Evolutionary conservation across 345 rosid genomes (phyloP), one percentile per base, ranked within the genome.

Genomic region (Laguncularia racemosa): DNA sequence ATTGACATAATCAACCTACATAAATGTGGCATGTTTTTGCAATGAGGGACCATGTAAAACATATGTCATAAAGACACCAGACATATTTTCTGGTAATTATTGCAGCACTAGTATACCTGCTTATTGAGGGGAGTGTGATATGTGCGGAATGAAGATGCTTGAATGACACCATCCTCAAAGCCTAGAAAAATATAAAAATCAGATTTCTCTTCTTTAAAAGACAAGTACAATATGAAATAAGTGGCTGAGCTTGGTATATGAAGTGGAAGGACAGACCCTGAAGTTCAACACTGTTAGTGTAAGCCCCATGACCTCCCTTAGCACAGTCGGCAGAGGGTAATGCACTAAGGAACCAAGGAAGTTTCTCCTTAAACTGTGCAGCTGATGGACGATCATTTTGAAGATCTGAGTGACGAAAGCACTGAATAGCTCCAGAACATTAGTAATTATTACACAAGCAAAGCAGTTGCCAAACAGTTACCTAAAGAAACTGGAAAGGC

Each of bases 231-330:
- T 6, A 2, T 48, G 23, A 48, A 13, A 58, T 16, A 2, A 47
- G 15, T 46, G 53, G 13, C 13, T 50, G 46, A 17, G 52, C 20
- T 16, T 56, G 46, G 52, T 26, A 21, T 17, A 21, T 15, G 2
- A 43, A 16, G 23, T 9, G 11, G 40, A 6, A 33, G 49, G 21
- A 65, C 75, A 57, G 64, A 93, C 99, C 99, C 79, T 67, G 63
- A 69, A 90, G 67, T 65, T 90, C 87, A 65, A 93, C 90, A 73
- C 99, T 90, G 77, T 55, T 79, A 40, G 90, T 79, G 70, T 93
- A 90, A 67, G 99, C 99, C 70, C 99, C 97, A 73, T 81, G 96
- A 57, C 99, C 99, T 48, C 95, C 99, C 81, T 93, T 93, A 19
- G 99, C 88, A 81, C 99, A 93, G 64, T 88, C 96, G 53, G 90